phyloP scores from a whole-genome alignment of 768 basidiomycete species.

The Tulasnella sp. region DNA sequence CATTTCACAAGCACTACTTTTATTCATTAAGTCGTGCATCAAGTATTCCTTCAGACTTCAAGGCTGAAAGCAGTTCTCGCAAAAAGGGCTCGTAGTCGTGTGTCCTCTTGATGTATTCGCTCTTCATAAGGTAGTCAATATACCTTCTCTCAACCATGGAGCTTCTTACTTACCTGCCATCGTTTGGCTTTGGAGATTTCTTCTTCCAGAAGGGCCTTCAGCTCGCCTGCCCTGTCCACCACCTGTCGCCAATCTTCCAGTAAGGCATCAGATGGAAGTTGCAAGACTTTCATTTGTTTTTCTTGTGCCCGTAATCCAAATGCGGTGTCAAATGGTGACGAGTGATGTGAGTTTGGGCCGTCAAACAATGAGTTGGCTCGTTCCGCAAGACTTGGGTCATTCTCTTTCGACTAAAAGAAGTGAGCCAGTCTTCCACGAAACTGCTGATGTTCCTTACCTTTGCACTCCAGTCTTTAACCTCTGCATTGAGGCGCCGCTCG shows the following conservation, averaged over 20 bases:
- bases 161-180: conserved; percentile 33
- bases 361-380: conserved; percentile 26
- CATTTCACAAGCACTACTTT: too few relatives aligned
- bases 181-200: conserved; percentile 34
- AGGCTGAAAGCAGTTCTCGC: conserved; percentile 30
- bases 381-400: conserved; percentile 29
- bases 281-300: conserved; percentile 33
- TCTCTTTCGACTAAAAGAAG: conserved; percentile 26
- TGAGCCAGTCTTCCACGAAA: conserved; percentile 6
- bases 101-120: conserved; percentile 44
- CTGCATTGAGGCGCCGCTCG: conserved; percentile 33
- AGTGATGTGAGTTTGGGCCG: conserved; percentile 9
- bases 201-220: conserved; percentile 36
- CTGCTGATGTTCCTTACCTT: conserved; percentile 20
- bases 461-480: conserved; percentile 27
- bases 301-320: conserved; percentile 37
- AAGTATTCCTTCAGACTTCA: conserved; percentile 38
- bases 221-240: conserved; percentile 29
- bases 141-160: not conserved
- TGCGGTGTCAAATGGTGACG: conserved; percentile 1
- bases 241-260: conserved; percentile 36
- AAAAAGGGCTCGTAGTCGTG: conserved; percentile 54
- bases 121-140: conserved; percentile 25
- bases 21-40: too few relatives aligned
- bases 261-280: conserved; percentile 31